Conservation (phyloP, 805 yeast species). For the Blastobotrys chiropterorum region DNA sequence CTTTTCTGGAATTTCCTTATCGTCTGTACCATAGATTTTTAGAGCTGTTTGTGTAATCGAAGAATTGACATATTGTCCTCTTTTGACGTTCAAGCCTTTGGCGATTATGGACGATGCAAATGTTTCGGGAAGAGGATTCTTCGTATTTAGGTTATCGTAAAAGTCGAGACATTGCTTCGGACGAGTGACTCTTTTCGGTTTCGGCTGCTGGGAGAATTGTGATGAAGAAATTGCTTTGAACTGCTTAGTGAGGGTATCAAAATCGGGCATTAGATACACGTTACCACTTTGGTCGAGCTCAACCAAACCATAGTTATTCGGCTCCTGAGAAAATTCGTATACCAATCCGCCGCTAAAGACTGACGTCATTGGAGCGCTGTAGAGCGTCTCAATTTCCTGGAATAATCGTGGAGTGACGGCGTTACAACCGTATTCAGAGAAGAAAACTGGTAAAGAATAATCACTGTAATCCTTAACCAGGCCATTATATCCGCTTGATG, state of each 20-base stretch:
- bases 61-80: slow-evolving; percentile 24
- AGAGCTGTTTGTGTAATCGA: slow-evolving; percentile 16
- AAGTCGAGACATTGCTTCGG: slow-evolving; percentile 13
- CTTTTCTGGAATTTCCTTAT: slow-evolving; percentile 17
- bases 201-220: background rate
- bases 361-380: slow-evolving; percentile 62
- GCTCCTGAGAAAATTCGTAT: slow-evolving; percentile 74
- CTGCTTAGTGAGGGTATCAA: slow-evolving; percentile 37
- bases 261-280: slow-evolving; percentile 43
- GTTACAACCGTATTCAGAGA: slow-evolving; percentile 92
- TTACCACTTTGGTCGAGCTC: slow-evolving; percentile 42
- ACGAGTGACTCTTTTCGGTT: slow-evolving; percentile 7
- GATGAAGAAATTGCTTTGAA: slow-evolving; percentile 4
- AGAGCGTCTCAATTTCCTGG: slow-evolving; percentile 67
- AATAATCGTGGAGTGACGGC: slow-evolving; percentile 71
- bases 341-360: slow-evolving; percentile 83
- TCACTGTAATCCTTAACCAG: slow-evolving; percentile 65
- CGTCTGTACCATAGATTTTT: slow-evolving; percentile 22
- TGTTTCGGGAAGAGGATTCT: slow-evolving; percentile 27
- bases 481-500: slow-evolving; percentile 67
- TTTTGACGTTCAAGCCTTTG: slow-evolving; percentile 27
- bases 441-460: slow-evolving; percentile 71
- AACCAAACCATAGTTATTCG: slow-evolving; percentile 75
- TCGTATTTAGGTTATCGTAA: slow-evolving; percentile 23
- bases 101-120: slow-evolving; percentile 30